Percentiles rank a stretch among this genome's conserved stretches.
phyloP scores from a whole-genome alignment of 1,284 basidiomycete species.

The Phlebopus sp. region DNA sequence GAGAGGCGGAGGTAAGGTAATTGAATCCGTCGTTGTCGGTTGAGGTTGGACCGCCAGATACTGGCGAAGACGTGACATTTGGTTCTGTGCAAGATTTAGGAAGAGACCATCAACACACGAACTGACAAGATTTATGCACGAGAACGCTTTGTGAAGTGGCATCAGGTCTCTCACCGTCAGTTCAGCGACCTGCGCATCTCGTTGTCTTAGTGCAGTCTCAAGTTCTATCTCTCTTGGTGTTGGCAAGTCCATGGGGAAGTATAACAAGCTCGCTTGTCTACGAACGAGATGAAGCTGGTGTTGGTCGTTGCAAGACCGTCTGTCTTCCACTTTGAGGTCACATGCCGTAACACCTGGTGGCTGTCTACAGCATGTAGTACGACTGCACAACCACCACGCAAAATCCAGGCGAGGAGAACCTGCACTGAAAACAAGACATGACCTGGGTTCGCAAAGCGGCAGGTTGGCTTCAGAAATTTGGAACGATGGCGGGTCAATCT shows the following conservation, averaged over 20 bases:
- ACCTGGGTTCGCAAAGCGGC: too few species aligned
- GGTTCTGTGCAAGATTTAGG: conserved; percentile 48
- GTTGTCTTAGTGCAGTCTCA: conserved; percentile 66
- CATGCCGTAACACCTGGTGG: conserved; percentile 32
- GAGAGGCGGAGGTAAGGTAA: conserved; percentile 65
- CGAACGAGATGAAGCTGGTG: conserved; percentile 16
- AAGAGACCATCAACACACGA: conserved; percentile 17
- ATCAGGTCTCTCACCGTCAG: conserved; percentile 52
- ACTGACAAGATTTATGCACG: neutral
- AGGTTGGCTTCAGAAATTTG: too few species aligned
- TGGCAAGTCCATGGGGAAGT: conserved; percentile 60
- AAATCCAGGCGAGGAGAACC: too few species aligned
- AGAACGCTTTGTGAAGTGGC: conserved; percentile 13
- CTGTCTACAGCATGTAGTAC: conserved; percentile 18
- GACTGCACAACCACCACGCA: too few species aligned
- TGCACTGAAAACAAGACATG: too few species aligned
- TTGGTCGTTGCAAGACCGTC: conserved; percentile 31
- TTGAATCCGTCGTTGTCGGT: conserved; percentile 54
- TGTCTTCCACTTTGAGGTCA: conserved; percentile 21
- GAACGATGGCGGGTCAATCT: too few species aligned
- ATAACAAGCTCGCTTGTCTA: conserved; percentile 14
- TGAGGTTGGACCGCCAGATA: conserved; percentile 53
- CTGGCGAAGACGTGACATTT: conserved; percentile 62
- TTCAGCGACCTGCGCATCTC: conserved; percentile 66
- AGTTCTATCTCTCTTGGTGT: conserved; percentile 73